Evolutionary conservation across 208 protist species (phyloP), one percentile per base, ranked within the genome.

Genomic region (Polymyxa betae): DNA sequence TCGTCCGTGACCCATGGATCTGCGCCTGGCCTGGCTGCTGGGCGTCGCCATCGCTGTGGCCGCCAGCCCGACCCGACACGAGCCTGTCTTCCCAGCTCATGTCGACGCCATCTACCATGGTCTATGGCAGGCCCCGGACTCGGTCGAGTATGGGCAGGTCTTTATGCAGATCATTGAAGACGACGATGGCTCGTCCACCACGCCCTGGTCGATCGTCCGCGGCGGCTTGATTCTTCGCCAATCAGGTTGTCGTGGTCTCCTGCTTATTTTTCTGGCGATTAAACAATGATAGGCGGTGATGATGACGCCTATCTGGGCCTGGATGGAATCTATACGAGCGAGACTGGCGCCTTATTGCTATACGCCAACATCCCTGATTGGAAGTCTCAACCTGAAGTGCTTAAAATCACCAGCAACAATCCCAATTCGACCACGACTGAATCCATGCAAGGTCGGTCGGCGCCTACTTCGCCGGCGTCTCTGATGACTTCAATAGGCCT

Each of bases 121-220:
- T 20, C 35, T 43, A 43, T 82, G 72, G 72, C n/a, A 40, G 35
- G 35, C 16, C 72, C 49, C 49, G 49, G n/a, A 82, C 5, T 20
- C n/a, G 5, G 35, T 5, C 35, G 72, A 43, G 16, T 16, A 43
- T n/a, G 72, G n/a, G n/a, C 72, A 82, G 72, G 35, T 82, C 16
- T 5, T 82, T 5, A 82, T 82, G 72, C 72, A 82, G n/a, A 43
- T 82, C 72, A 82, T 82, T 20, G 16, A 82, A 5, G 72, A 82
- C 16, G 35, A 82, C 40, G 72, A 45, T 82, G 72, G 35, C n/a
- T 35, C n/a, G 35, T 20, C 72, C 5, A 35, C 16, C 16, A 35
- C 5, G n/a, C 12, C 72, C 16, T 82, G 40, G 35, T 5, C 16
- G 5, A 12, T 40, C 35, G 35, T 35, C 35, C 72, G 72, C 16